Conservation (phyloP, 2,329 filamentous ascomycete species). For the Monosporascus sp. region DNA sequence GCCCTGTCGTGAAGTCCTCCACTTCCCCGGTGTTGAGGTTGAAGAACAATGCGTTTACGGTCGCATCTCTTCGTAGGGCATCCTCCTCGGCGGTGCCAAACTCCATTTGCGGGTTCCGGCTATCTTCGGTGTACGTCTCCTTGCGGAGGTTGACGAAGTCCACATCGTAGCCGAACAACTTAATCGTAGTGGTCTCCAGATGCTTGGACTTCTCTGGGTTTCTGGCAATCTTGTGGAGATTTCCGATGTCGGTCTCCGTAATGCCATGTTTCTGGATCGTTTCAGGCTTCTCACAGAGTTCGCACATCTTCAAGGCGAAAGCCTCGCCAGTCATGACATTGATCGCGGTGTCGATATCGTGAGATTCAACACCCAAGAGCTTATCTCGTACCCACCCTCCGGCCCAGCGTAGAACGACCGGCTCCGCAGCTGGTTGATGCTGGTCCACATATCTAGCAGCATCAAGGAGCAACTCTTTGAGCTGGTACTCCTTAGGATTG, state of each 20-base stretch:
- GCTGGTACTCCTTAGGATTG: constrained; percentile 64
- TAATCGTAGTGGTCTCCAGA: constrained; percentile 84
- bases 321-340: constrained; percentile 78
- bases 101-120: constrained; percentile 85
- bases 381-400: constrained; percentile 88
- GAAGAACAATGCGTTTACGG: constrained; percentile 93
- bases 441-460: constrained; percentile 67
- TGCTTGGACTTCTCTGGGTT: constrained; percentile 98
- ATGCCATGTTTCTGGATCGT: constrained; percentile 59
- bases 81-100: constrained; percentile 92
- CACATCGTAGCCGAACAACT: constrained; percentile 79
- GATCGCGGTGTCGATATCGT: constrained; percentile 83
- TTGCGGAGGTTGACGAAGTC: constrained; percentile 93
- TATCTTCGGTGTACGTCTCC: constrained; percentile 85
- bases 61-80: constrained; percentile 83
- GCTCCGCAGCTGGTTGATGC: constrained; percentile 42
- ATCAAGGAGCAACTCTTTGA: constrained; percentile 75
- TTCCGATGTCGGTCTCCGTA: constrained; percentile 57
- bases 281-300: constrained; percentile 59
- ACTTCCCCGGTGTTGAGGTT: constrained; percentile 75
- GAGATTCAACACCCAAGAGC: constrained; percentile 64
- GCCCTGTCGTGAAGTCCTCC: constrained; percentile 81
- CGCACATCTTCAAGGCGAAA: constrained; percentile 65
- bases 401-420: constrained; percentile 68
- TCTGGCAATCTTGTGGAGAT: constrained; percentile 80